Conservation (phyloP, 1,284 basidiomycete genomes). For the Marasmius oreades region DNA sequence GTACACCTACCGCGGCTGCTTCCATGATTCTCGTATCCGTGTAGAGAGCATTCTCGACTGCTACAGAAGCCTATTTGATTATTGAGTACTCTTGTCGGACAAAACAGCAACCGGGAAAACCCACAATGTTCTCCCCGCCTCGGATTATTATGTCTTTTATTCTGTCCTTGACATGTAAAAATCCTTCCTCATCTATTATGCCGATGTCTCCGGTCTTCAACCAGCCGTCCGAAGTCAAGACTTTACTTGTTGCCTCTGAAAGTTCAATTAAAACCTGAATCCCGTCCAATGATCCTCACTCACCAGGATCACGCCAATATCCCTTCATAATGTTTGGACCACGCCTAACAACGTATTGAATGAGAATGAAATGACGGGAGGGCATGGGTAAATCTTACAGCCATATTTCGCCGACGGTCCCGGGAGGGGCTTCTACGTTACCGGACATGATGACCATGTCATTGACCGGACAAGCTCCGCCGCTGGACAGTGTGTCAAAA, state of each 20-base stretch:
- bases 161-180: conserved; percentile 64
- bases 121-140: conserved; percentile 66
- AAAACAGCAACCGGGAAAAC: conserved; percentile 17
- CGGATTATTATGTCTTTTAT: conserved; percentile 65
- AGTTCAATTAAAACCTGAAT: neutral
- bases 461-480: conserved; percentile 47
- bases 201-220: conserved; percentile 60
- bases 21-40: conserved; percentile 47
- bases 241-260: conserved; percentile 37
- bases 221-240: conserved; percentile 58
- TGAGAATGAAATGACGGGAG: neutral
- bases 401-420: conserved; percentile 54
- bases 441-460: conserved; percentile 45
- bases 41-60: conserved; percentile 67
- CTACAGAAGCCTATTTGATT: conserved; percentile 46
- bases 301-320: conserved; percentile 59
- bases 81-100: conserved; percentile 10
- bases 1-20: conserved; percentile 56
- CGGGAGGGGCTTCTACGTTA: conserved; percentile 33
- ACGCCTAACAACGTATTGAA: conserved; percentile 33
- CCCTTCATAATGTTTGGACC: conserved; percentile 63
- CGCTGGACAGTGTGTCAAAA: conserved; percentile 29
- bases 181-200: conserved; percentile 55
- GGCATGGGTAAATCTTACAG: conserved; percentile 34
- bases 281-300: conserved; percentile 9